Percentiles rank a stretch among this genome's conserved stretches.
Conservation (phyloP, 2,329 filamentous ascomycete species). For the Neopestalotiopsis sp. region DNA sequence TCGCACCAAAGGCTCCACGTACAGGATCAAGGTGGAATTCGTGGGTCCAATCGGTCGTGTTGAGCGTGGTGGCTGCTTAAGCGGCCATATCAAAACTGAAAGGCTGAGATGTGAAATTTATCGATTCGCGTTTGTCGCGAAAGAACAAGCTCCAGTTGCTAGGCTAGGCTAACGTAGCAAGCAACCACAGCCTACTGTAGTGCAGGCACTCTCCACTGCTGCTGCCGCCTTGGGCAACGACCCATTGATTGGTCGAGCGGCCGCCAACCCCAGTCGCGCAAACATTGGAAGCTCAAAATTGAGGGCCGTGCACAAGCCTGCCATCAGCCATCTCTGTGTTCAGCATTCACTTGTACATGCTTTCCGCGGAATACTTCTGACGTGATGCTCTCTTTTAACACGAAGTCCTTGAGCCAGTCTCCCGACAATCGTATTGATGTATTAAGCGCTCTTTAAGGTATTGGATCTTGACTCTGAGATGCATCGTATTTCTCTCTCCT, state of each 20-base stretch:
- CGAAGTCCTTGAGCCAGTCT: no score
- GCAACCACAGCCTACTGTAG: no score
- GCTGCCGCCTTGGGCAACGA: neutral
- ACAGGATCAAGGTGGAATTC: neutral
- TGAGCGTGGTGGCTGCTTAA: constrained; percentile 1
- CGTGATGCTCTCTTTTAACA: no score
- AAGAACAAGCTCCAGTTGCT: neutral
- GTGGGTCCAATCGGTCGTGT: neutral
- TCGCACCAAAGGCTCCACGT: neutral
- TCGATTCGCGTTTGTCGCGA: neutral
- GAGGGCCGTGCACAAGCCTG: neutral
- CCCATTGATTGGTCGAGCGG: neutral
- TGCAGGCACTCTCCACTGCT: no score
- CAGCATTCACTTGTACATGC: neutral
- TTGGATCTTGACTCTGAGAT: no score
- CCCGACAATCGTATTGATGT: no score
- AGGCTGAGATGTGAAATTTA: constrained; percentile 3
- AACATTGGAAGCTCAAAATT: neutral
- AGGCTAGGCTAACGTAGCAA: neutral
- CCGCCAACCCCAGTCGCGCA: neutral
- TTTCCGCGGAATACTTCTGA: no score
- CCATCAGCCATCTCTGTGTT: neutral
- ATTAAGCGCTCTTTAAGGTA: no score
- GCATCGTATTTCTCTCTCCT: no score
- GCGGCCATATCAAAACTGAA: neutral